Percentiles rank a stretch among this genome's conserved stretches.
phyloP scores from a whole-genome alignment of 306 rosid genomes.

The Erythrophleum fordii region DNA sequence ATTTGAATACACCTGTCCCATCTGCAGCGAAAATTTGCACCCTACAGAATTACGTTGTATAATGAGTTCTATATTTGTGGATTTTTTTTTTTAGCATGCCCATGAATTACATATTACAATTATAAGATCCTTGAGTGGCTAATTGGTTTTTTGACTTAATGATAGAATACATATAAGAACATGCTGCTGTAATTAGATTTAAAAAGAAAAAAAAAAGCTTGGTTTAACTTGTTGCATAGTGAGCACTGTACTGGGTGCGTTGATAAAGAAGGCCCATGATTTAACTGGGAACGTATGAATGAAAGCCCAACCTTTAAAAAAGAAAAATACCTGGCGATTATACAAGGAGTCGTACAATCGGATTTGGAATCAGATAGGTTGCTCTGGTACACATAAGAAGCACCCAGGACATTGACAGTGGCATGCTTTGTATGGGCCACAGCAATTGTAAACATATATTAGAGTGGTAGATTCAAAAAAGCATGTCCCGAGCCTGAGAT shows the following conservation, averaged over 20 bases:
- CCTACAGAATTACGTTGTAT: constrained; percentile 12
- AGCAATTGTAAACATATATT: no score
- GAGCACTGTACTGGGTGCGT: background rate
- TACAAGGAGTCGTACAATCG: no score
- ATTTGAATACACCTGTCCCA: constrained; percentile 26
- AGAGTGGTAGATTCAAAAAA: no score
- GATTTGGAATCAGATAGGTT: no score
- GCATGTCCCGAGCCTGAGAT: no score
- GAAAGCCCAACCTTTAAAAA: background rate
- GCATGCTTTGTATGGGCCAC: no score
- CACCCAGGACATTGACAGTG: no score
- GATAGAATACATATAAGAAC: background rate
- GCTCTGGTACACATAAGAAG: no score
- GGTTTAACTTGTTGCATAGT: no score
- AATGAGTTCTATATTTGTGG: constrained; percentile 24
- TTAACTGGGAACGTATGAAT: background rate
- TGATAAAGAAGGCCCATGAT: background rate
- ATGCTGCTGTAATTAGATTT: background rate
- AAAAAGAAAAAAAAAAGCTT: background rate
- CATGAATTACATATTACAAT: constrained; percentile 6
- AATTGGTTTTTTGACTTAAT: background rate
- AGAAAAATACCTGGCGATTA: no score
- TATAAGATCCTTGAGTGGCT: constrained; percentile 22
- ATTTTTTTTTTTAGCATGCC: constrained; percentile 18
- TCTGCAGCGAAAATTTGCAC: background rate